Evolutionary conservation across 1,284 basidiomycete species (phyloP).

Genomic region (Apiotrichum akiyoshidainum): DNA sequence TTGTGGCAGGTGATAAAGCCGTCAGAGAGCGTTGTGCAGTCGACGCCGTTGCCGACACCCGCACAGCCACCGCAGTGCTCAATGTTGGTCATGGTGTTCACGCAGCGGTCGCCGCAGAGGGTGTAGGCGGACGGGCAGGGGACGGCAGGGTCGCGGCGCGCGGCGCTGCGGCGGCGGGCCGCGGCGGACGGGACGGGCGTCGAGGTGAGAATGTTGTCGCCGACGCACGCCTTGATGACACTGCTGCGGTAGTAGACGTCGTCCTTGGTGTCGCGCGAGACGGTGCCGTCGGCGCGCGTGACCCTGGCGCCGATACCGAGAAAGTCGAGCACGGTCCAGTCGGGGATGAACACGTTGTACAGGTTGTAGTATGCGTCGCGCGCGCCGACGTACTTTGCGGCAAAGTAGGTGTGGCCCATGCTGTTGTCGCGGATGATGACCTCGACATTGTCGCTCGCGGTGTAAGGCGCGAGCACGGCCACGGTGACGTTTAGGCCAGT

Average conservation of each 20-base stretch:
- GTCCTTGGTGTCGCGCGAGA: constrained; percentile 12
- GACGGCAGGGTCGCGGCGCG: neutral
- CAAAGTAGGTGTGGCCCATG: constrained; percentile 4
- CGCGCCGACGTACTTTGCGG: constrained; percentile 6
- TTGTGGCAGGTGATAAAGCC: constrained; percentile 3
- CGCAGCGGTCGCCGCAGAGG: constrained; percentile 7
- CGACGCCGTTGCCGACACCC: constrained; percentile 11
- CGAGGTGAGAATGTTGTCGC: constrained; percentile 9
- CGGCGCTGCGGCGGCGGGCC: neutral
- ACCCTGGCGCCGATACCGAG: constrained; percentile 8
- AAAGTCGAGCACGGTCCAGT: neutral
- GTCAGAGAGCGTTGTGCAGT: constrained; percentile 18
- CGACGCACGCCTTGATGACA: constrained; percentile 5
- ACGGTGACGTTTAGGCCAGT: constrained; percentile 19
- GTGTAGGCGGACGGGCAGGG: constrained; percentile 7
- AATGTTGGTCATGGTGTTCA: constrained; percentile 7
- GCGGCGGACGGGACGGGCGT: constrained; percentile 2
- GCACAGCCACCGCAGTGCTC: constrained; percentile 22
- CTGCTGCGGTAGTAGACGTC: constrained; percentile 10
- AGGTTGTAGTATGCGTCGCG: constrained; percentile 16
- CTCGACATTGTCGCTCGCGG: constrained; percentile 15
- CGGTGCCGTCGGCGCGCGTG: constrained; percentile 12
- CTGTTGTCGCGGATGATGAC: constrained; percentile 7
- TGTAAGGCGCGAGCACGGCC: constrained; percentile 17
- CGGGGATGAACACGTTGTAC: constrained; percentile 15